These are phyloP conservation scores for Pterulicium gracile DNA, from an alignment of 1,284 basidiomycete species.

Conservation along the genomic window DNA sequence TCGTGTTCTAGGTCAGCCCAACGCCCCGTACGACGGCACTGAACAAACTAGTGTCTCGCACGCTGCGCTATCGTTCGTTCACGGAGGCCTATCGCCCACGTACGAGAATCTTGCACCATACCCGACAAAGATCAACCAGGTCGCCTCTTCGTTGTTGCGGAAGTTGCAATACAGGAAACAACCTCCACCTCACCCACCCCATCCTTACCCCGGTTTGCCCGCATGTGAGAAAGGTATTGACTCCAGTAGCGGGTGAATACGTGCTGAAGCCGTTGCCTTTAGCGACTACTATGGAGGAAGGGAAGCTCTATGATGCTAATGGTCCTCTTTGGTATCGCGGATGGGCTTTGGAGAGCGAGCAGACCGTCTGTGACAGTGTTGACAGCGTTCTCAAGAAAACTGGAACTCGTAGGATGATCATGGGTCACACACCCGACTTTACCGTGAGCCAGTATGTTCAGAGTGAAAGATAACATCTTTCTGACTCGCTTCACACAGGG, in stretches of 20 bases:
- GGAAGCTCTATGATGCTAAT: slow-evolving; percentile 58
- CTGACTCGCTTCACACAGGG: slow-evolving; percentile 25
- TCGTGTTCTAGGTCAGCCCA: slow-evolving; percentile 54
- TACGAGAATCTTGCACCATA: slow-evolving; percentile 69
- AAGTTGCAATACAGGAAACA: slow-evolving; percentile 51
- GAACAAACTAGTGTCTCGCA: slow-evolving; percentile 38
- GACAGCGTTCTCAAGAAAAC: slow-evolving; percentile 60
- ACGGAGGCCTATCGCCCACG: slow-evolving; percentile 73
- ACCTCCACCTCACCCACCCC: slow-evolving; percentile 72
- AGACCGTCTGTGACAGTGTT: slow-evolving; percentile 59
- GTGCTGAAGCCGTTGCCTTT: slow-evolving; percentile 18
- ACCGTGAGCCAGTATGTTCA: slow-evolving; percentile 29
- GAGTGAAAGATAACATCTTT: slow-evolving; percentile 1
- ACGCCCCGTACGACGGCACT: slow-evolving; percentile 53
- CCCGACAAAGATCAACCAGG: slow-evolving; percentile 68
- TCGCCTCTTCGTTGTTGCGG: slow-evolving; percentile 55
- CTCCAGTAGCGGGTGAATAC: neutral
- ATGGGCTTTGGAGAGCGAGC: slow-evolving; percentile 69
- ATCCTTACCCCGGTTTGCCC: slow-evolving; percentile 72
- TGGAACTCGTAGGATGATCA: slow-evolving; percentile 78
- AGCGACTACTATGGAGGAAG: slow-evolving; percentile 56
- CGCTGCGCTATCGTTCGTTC: slow-evolving; percentile 77
- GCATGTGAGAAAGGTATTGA: slow-evolving; percentile 19
- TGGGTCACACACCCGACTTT: slow-evolving; percentile 92
- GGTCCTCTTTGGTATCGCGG: slow-evolving; percentile 90